Base-by-base conservation (phyloP, 1,284 basidiomycete genomes). In the Puccinia hordei region DNA sequence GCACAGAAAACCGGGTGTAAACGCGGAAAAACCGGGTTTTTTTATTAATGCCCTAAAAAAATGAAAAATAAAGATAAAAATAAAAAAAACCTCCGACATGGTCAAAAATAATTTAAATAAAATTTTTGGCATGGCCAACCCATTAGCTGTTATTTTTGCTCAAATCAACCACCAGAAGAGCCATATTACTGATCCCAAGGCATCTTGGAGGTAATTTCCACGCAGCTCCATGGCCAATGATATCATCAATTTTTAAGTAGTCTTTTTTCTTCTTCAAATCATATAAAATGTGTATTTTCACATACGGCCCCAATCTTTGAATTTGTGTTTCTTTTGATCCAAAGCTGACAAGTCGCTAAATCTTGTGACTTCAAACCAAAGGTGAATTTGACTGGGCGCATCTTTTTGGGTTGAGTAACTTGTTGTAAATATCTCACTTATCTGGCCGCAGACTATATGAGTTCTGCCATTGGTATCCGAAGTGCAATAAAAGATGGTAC, bases 381-480 rank as follows among this genome's bases (percentile, higher is more conserved):
- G 73, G 17, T 75, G 73, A 24, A 63, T 33, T 59, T 44, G n/a
- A 65, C 35, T 10, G 38, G 35, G 61, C 13, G 33, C 38, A 44
- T 63, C 30, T 27, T 74, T 75, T 10, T 46, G 13, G 0, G 19
- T 33, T 22, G 24, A 44, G 44, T 27, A 46, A n/a, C 61, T n/a
- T 0, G 49, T 63, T 27, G 61, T 75, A 19, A 74, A 74, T n/a
- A 74, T 74, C 55, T 74, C n/a, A 44, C 30, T 74, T 38, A 74
- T 74, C 61, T 59, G 57, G 2, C 57, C 73, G 12, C 73, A 75
- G 4, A 49, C 57, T 10, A 27, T n/a, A 10, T 3, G 51, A 4
- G 15, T 57, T 55, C 38, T 41, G 12, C 38, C 38, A 41, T 41
- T 12, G 12, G 38, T 41, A 41, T 41, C 12, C 12, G 38, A 41